Percentiles rank a stretch among this genome's conserved stretches.
phyloP scores from a whole-genome alignment of 805 yeast species.

The Saccharomyces kudriavzevii region DNA sequence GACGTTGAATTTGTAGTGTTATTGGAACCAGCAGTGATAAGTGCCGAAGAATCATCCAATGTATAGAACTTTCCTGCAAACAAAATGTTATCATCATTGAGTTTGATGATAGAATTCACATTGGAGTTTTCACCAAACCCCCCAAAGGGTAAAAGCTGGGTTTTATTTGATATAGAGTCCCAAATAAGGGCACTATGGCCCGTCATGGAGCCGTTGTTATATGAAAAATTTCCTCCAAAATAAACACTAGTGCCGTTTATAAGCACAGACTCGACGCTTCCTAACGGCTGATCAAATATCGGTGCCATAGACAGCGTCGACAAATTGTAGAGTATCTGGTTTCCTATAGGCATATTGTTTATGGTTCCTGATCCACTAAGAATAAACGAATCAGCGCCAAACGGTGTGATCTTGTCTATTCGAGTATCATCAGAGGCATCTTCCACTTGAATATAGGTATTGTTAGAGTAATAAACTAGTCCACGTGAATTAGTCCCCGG shows the following conservation, averaged over 20 bases:
- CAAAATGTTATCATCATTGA: constrained; percentile 44
- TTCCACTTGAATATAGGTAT: constrained; percentile 18
- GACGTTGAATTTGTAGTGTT: constrained; percentile 19
- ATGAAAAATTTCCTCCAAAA: constrained; percentile 72
- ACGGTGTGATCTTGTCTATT: constrained; percentile 23
- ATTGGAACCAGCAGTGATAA: constrained; percentile 15
- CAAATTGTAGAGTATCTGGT: constrained; percentile 30
- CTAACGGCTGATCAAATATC: constrained; percentile 19
- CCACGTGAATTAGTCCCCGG: constrained; percentile 7
- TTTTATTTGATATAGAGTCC: constrained; percentile 36
- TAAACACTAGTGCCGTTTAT: constrained; percentile 51
- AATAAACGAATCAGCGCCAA: constrained; percentile 30
- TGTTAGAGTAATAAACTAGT: constrained; percentile 23
- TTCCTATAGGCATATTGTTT: constrained; percentile 17
- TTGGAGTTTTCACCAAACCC: constrained; percentile 61
- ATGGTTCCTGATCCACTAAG: constrained; percentile 29
- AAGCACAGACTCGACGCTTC: constrained; percentile 36
- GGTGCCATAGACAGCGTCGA: constrained; percentile 21
- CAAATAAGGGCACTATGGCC: constrained; percentile 50
- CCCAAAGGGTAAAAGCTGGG: constrained; percentile 53
- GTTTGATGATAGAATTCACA: constrained; percentile 54
- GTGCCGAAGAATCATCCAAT: constrained; percentile 43
- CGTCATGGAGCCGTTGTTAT: constrained; percentile 35
- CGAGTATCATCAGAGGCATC: constrained; percentile 9
- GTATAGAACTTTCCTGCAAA: constrained; percentile 75